phyloP scores from a whole-genome alignment of 768 basidiomycete genomes.

The Tricholoma flavovirens region DNA sequence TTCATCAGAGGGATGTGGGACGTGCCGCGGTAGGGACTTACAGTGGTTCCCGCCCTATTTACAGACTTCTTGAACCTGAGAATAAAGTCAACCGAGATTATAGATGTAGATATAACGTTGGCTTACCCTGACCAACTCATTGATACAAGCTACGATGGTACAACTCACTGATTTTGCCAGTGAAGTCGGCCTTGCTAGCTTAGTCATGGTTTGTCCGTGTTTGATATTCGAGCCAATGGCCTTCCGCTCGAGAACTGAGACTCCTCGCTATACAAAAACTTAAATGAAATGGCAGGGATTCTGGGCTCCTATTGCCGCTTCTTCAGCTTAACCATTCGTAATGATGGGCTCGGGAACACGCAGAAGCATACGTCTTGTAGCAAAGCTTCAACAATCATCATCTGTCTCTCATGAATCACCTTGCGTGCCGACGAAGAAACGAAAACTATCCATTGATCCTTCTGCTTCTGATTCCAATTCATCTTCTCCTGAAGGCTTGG shows the following conservation, averaged over 20 bases:
- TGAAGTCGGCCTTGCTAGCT: conserved; percentile 3
- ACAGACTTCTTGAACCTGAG: conserved; percentile 88
- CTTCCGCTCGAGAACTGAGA: too few relatives aligned
- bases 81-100: conserved; percentile 1
- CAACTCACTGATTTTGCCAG: too few relatives aligned
- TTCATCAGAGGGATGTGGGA: conserved; percentile 6
- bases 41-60: conserved; percentile 87
- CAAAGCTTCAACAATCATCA: neutral
- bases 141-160: neutral
- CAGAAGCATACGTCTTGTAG: neutral
- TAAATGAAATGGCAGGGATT: neutral
- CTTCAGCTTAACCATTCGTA: neutral
- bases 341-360: neutral
- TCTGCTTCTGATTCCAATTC: neutral
- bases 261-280: too few relatives aligned
- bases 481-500: neutral
- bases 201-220: conserved; percentile 7
- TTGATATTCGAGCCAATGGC: neutral
- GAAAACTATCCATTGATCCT: neutral
- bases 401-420: neutral
- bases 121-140: conserved; percentile 30
- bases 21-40: conserved; percentile 29
- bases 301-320: too few relatives aligned
- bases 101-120: neutral
- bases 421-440: neutral